Evolutionary conservation across 371 early-diverging fungal species (phyloP), one percentile per base, ranked within the genome.

Genomic region (Dichotomocladium elegans): DNA sequence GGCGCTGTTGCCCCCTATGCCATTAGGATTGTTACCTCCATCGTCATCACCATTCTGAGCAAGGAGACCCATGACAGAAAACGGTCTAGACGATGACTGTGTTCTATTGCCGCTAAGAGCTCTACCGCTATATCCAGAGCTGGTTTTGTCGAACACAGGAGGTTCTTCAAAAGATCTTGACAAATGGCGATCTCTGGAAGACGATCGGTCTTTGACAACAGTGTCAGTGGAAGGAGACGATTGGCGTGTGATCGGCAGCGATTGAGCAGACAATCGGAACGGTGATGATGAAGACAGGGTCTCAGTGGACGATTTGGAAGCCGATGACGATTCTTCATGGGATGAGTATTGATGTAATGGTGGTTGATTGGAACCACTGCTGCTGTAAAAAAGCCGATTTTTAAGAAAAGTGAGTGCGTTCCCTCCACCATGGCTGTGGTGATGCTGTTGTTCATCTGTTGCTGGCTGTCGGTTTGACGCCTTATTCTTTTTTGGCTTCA

Each of bases 331-430:
- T 4, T 8, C 22, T 17, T 14, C 24, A 22, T 42, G 28, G 22
- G 25, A 35, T 30, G 14, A 43, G 15, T 48, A 33, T 25, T 25
- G 3, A 5, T 15, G 37, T 37, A 37, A 37, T 5, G 37, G 15
- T 37, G 37, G 37, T 37, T 37, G 37, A 17, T 37, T n/a, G 9
- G 3, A 37, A 22, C 27, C 30, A 41, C 42, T 41, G 27, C 44
- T 24, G 35, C 37, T 41, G 47, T 51, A 53, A 24, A 66, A 66
- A 11, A 66, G 41, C 5, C 66, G 58, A 40, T 52, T 54, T 44
- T 56, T 61, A 19, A 66, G 40, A 40, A 48, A 66, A 7, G 62
- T 58, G 29, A 66, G 56, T n/a, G 66, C n/a, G n/a, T n/a, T n/a
- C n/a, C n/a, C n/a, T n/a, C n/a, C 54, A 26, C 50, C 40, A n/a